Evolutionary conservation across 257 asterid species (phyloP).

Genomic region (Gynochthodes officinalis): DNA sequence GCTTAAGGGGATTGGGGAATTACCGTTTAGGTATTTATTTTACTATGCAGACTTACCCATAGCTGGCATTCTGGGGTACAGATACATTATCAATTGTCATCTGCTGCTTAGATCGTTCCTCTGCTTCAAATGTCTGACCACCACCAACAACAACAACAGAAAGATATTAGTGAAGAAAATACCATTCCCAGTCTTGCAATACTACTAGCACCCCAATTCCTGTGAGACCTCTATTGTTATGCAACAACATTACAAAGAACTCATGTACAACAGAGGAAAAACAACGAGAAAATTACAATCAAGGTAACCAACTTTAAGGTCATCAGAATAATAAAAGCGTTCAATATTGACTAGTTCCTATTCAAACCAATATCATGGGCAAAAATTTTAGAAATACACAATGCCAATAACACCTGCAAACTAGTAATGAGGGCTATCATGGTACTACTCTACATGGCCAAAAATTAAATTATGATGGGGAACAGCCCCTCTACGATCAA

Average conservation of each 20-base stretch:
- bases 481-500: neutral
- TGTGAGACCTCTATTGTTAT: neutral
- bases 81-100: slow-evolving; percentile 50
- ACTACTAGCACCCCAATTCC: neutral
- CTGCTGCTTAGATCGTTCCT: slow-evolving; percentile 73
- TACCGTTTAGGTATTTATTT: neutral
- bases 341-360: neutral
- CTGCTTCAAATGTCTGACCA: slow-evolving; percentile 80
- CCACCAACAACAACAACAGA: slow-evolving; percentile 11
- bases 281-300: neutral
- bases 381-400: neutral
- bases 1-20: neutral
- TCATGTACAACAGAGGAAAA: neutral
- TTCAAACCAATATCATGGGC: neutral
- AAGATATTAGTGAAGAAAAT: neutral
- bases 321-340: neutral
- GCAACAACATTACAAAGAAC: neutral
- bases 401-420: neutral
- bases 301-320: slow-evolving; percentile 1
- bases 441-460: neutral
- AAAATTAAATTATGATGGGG: neutral
- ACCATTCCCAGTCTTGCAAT: neutral
- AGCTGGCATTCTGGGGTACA: slow-evolving; percentile 74
- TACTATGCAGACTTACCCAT: slow-evolving; percentile 53
- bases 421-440: neutral